Conservation (phyloP, 139 green algal species). For the Volvox africanus region DNA sequence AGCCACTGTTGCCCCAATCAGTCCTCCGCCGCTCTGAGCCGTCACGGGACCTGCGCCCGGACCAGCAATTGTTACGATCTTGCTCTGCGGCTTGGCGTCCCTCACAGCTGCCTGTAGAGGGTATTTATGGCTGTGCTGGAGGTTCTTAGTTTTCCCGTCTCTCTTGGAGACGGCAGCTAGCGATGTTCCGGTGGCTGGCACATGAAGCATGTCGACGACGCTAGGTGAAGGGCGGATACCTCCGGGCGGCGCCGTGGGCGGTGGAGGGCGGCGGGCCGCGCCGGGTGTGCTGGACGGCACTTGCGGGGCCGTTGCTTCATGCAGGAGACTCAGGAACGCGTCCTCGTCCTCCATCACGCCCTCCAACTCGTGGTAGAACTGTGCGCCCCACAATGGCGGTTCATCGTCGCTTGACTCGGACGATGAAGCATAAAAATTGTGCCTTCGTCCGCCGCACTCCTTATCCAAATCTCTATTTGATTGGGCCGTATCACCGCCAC, state of each 20-base stretch:
- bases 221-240: conserved; percentile 22
- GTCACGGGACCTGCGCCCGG: neutral
- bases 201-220: neutral
- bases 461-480: no score
- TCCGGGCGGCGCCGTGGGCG: neutral
- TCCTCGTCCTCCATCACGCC: conserved; percentile 30
- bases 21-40: conserved; percentile 1
- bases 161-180: neutral
- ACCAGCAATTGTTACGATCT: neutral
- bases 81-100: neutral
- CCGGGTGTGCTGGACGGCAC: neutral
- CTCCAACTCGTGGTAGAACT: neutral
- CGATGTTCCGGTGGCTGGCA: neutral
- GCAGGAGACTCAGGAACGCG: conserved; percentile 29
- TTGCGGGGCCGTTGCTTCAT: neutral
- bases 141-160: neutral
- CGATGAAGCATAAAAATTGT: neutral
- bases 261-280: neutral
- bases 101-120: neutral
- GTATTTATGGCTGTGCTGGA: neutral
- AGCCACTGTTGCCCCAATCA: neutral
- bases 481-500: no score
- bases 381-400: neutral
- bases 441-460: no score
- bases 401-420: neutral